These are phyloP conservation scores for Fusarium sp. DNA, from an alignment of 2,329 filamentous ascomycete genomes.

Conservation along the genomic window DNA sequence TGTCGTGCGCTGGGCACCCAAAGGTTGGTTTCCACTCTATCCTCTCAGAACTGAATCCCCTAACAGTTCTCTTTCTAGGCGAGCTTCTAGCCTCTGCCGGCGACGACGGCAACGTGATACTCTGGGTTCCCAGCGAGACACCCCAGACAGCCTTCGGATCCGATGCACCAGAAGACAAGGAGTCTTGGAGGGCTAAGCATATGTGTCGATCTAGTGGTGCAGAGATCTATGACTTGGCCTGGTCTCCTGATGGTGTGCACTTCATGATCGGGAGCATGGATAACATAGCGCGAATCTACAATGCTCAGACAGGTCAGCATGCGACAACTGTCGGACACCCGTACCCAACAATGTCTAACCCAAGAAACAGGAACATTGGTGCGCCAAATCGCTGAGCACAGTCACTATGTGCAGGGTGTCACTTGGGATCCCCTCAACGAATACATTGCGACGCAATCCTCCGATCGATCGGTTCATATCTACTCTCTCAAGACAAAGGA, in stretches of 20 bases:
- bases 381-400: slow-evolving; percentile 95
- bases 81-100: slow-evolving; percentile 95
- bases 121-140: slow-evolving; percentile 92
- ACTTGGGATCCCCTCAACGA: slow-evolving; percentile 99
- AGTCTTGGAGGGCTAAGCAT: slow-evolving; percentile 95
- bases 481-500: slow-evolving; percentile 97
- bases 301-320: slow-evolving; percentile 83
- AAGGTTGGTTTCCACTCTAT: slow-evolving; percentile 69
- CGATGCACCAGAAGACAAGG: slow-evolving; percentile 90
- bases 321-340: background rate
- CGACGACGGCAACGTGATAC: slow-evolving; percentile 95
- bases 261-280: slow-evolving; percentile 99
- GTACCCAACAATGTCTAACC: slow-evolving; percentile 13
- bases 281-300: slow-evolving; percentile 97
- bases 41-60: background rate
- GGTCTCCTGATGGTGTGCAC: slow-evolving; percentile 96
- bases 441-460: slow-evolving; percentile 97
- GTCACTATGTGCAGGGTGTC: slow-evolving; percentile 97
- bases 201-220: slow-evolving; percentile 97
- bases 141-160: slow-evolving; percentile 80
- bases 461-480: slow-evolving; percentile 96
- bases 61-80: slow-evolving; percentile 64
- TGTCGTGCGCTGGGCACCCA: slow-evolving; percentile 94
- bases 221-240: slow-evolving; percentile 97
- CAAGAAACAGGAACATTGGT: slow-evolving; percentile 69